phyloP scores from a whole-genome alignment of 2,329 filamentous ascomycete species.

The Teratosphaeria epicoccoides region DNA sequence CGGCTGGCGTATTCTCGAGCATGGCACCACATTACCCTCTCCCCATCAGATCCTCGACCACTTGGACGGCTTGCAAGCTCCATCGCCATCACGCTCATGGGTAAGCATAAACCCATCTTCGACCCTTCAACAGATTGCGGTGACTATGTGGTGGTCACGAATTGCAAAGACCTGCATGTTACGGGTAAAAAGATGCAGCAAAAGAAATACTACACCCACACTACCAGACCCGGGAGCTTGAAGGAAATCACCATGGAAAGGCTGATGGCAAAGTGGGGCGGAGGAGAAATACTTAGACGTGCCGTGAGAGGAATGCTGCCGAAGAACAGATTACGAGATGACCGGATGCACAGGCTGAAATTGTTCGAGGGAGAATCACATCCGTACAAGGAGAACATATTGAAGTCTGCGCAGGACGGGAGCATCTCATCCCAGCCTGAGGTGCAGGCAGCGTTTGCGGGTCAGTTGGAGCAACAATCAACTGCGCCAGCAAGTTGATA shows the following conservation, averaged over 20 bases:
- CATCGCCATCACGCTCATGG: conserved; percentile 84
- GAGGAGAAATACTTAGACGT: conserved; percentile 78
- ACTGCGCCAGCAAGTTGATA: conserved; percentile 1
- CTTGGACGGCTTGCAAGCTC: conserved; percentile 80
- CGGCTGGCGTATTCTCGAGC: conserved; percentile 89
- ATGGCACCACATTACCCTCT: conserved; percentile 83
- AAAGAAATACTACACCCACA: conserved; percentile 94
- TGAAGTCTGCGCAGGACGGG: conserved; percentile 47
- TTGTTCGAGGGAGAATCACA: conserved; percentile 83
- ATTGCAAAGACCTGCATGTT: conserved; percentile 74
- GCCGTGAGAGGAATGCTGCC: conserved; percentile 96
- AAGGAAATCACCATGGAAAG: conserved; percentile 88
- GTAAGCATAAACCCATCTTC: conserved; percentile 97
- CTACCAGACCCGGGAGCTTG: conserved; percentile 76
- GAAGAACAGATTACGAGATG: conserved; percentile 86
- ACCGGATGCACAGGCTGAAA: conserved; percentile 79
- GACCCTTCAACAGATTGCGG: conserved; percentile 97
- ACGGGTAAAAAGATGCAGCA: conserved; percentile 88
- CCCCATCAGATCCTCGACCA: conserved; percentile 47
- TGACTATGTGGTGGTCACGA: conserved; percentile 88
- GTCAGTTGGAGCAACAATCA: conserved; percentile 4
- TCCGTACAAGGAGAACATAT: conserved; percentile 81
- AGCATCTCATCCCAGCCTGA: conserved; percentile 24
- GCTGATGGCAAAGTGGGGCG: conserved; percentile 88
- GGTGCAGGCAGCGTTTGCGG: conserved; percentile 28